These are phyloP conservation scores for Alternaria alternata DNA, from an alignment of 2,329 filamentous ascomycete genomes.

Conservation along the genomic window DNA sequence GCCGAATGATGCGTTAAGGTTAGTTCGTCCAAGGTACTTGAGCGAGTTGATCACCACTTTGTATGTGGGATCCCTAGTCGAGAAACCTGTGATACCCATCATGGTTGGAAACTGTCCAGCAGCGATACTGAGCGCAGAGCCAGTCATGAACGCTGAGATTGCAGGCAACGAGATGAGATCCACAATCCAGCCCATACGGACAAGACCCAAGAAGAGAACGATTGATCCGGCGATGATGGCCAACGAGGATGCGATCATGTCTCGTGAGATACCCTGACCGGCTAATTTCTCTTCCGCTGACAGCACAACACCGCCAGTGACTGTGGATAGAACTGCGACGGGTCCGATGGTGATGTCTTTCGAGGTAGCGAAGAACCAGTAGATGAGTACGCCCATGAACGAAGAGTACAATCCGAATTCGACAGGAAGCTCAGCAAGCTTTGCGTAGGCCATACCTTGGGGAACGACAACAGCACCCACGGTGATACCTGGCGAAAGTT, in stretches of 20 bases:
- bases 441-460: constrained; percentile 94
- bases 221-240: constrained; percentile 82
- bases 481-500: constrained; percentile 64
- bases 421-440: constrained; percentile 76
- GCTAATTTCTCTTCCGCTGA: constrained; percentile 64
- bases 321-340: constrained; percentile 91
- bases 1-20: constrained; percentile 83
- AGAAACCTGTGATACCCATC: constrained; percentile 80
- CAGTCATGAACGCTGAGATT: constrained; percentile 97
- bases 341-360: constrained; percentile 99
- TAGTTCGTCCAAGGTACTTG: constrained; percentile 69
- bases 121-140: constrained; percentile 89
- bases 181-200: constrained; percentile 88
- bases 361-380: constrained; percentile 98
- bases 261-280: constrained; percentile 32
- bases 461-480: constrained; percentile 84
- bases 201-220: constrained; percentile 79
- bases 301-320: constrained; percentile 80
- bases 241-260: constrained; percentile 66
- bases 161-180: constrained; percentile 92
- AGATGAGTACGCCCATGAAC: constrained; percentile 93
- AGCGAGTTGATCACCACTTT: constrained; percentile 84
- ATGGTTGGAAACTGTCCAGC: constrained; percentile 82
- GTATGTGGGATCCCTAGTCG: constrained; percentile 81
- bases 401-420: constrained; percentile 93